phyloP scores from a whole-genome alignment of 2,329 filamentous ascomycete genomes.

The Passalora sequoiae region DNA sequence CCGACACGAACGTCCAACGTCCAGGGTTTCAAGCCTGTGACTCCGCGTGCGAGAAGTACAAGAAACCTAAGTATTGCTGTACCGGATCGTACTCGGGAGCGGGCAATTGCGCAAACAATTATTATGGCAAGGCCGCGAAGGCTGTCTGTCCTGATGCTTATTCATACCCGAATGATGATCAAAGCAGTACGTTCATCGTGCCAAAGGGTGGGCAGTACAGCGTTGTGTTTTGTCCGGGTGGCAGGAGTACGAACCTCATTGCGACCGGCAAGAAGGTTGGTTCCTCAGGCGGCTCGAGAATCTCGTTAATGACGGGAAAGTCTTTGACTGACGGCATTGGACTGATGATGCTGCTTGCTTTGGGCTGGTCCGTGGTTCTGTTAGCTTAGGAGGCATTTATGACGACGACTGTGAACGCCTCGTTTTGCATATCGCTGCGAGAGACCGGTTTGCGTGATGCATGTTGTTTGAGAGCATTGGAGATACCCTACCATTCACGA shows the following conservation, averaged over 20 bases:
- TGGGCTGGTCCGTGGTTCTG: constrained; percentile 8
- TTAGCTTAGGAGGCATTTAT: background rate
- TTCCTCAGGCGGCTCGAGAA: constrained; percentile 15
- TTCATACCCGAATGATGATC: constrained; percentile 62
- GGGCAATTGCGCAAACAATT: constrained; percentile 58
- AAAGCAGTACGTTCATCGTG: constrained; percentile 54
- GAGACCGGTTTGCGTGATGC: too few species aligned
- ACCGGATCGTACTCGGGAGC: constrained; percentile 62
- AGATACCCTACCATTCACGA: too few species aligned
- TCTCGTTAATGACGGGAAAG: constrained; percentile 11
- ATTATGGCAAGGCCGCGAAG: constrained; percentile 67
- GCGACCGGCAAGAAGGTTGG: constrained; percentile 25
- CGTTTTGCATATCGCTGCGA: too few species aligned
- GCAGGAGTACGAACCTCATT: constrained; percentile 47
- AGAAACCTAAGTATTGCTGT: constrained; percentile 66
- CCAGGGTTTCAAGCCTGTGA: constrained; percentile 73
- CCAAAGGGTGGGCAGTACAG: constrained; percentile 68
- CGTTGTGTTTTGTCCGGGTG: constrained; percentile 68
- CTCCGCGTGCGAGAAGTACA: constrained; percentile 68
- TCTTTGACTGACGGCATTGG: constrained; percentile 19
- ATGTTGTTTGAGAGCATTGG: too few species aligned
- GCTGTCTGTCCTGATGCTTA: constrained; percentile 77
- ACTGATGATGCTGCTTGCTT: constrained; percentile 5
- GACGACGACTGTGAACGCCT: too few species aligned
- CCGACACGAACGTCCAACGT: constrained; percentile 65